These are phyloP conservation scores for Candida anglica DNA, from an alignment of 805 yeast genomes.

Conservation along the genomic window DNA sequence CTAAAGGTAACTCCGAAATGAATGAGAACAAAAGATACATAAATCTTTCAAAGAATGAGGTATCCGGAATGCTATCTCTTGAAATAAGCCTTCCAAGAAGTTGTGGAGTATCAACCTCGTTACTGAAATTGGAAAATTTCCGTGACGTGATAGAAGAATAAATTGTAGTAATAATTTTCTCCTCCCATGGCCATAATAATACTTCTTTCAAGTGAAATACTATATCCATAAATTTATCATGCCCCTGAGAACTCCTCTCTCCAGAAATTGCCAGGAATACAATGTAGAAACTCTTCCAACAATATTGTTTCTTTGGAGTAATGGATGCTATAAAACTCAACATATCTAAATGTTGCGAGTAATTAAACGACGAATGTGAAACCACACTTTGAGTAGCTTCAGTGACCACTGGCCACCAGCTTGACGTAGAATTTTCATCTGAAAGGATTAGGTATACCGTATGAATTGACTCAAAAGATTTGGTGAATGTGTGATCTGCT, in stretches of 20 bases:
- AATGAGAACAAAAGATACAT: constrained; percentile 31
- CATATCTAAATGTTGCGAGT: constrained; percentile 13
- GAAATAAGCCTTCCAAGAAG: constrained; percentile 18
- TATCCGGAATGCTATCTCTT: constrained; percentile 23
- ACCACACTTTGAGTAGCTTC: constrained; percentile 13
- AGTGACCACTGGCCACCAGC: constrained; percentile 25
- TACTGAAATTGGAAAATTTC: constrained; percentile 33
- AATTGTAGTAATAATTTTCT: constrained; percentile 23
- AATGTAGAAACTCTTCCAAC: constrained; percentile 23
- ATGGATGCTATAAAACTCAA: constrained; percentile 12
- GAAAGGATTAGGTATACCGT: constrained; percentile 13
- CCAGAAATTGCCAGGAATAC: constrained; percentile 13
- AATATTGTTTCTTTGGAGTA: constrained; percentile 7
- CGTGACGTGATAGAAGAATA: constrained; percentile 26
- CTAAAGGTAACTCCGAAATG: constrained; percentile 21
- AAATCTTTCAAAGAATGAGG: constrained; percentile 32
- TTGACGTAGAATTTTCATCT: no score
- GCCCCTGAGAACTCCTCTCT: constrained; percentile 13
- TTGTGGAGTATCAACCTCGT: constrained; percentile 23
- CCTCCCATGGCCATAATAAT: constrained; percentile 30
- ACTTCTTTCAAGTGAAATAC: constrained; percentile 20
- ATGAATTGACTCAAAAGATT: constrained; percentile 17
- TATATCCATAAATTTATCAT: constrained; percentile 24
- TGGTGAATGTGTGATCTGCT: constrained; percentile 2
- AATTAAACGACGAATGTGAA: no score